Conservation (phyloP, 2,329 filamentous ascomycete genomes). For the Alternaria arborescens region DNA sequence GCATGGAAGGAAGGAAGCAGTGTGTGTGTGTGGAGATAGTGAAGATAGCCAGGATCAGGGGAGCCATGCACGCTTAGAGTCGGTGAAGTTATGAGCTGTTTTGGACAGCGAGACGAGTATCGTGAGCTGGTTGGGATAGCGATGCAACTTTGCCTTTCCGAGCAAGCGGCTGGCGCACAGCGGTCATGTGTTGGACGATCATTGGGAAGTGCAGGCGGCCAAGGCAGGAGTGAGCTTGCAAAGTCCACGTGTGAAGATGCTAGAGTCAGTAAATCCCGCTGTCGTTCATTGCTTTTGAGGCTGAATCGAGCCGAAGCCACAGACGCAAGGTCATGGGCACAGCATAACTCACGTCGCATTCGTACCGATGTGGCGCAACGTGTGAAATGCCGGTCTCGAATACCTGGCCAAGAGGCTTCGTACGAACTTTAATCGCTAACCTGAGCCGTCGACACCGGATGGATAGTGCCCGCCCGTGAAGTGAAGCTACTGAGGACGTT, state of each 20-base stretch:
- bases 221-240: constrained; percentile 4
- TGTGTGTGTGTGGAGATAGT: constrained; percentile 2
- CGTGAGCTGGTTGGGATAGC: constrained; percentile 16
- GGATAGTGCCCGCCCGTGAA: constrained; percentile 28
- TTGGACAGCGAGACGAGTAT: constrained; percentile 6
- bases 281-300: constrained; percentile 9
- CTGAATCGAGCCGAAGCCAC: neutral
- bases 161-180: constrained; percentile 12
- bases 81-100: constrained; percentile 16
- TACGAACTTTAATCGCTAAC: constrained; percentile 21
- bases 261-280: constrained; percentile 3
- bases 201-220: constrained; percentile 8
- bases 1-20: constrained; percentile 12
- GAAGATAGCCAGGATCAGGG: neutral
- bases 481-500: constrained; percentile 27
- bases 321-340: constrained; percentile 1
- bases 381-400: constrained; percentile 4
- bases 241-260: constrained; percentile 6
- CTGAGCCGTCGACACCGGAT: constrained; percentile 20
- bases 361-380: constrained; percentile 10
- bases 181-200: constrained; percentile 16
- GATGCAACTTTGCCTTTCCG: constrained; percentile 12
- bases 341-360: neutral
- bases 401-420: constrained; percentile 14
- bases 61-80: constrained; percentile 4